These are phyloP conservation scores for Galerina marginata DNA, from an alignment of 768 basidiomycete genomes.

Conservation along the genomic window DNA sequence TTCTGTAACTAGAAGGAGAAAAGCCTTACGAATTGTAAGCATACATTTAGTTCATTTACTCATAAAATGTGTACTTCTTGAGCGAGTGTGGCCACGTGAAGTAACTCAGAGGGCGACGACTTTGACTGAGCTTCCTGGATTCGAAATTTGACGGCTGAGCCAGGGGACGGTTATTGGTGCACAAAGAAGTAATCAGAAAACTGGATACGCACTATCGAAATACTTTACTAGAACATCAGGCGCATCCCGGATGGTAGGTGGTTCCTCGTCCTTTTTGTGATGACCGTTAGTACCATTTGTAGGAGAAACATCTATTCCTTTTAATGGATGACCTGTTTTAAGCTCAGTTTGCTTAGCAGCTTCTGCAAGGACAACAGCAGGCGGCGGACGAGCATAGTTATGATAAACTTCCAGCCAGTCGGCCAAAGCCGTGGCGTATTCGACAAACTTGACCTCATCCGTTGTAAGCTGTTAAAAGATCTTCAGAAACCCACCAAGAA, in stretches of 20 bases:
- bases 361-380: constrained; percentile 73
- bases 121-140: constrained; percentile 50
- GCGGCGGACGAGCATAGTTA: constrained; percentile 72
- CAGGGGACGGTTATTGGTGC: background rate
- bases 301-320: constrained; percentile 61
- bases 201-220: constrained; percentile 60
- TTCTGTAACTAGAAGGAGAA: constrained; percentile 72
- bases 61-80: constrained; percentile 62
- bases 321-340: constrained; percentile 71
- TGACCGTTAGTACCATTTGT: constrained; percentile 48
- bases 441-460: constrained; percentile 62
- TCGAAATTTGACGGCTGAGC: constrained; percentile 57
- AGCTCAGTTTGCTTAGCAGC: constrained; percentile 73
- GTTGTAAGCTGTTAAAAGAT: constrained; percentile 57
- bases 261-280: constrained; percentile 74
- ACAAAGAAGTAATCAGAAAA: background rate
- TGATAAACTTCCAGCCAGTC: constrained; percentile 84
- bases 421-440: constrained; percentile 65
- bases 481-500: constrained; percentile 4
- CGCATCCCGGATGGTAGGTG: constrained; percentile 66
- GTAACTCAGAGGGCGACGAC: constrained; percentile 55
- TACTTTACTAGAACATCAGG: constrained; percentile 58
- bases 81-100: constrained; percentile 74
- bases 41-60: background rate
- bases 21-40: constrained; percentile 53